These are phyloP conservation scores for Colletotrichum plurivorum DNA, from an alignment of 2,329 filamentous ascomycete species.

Conservation along the genomic window DNA sequence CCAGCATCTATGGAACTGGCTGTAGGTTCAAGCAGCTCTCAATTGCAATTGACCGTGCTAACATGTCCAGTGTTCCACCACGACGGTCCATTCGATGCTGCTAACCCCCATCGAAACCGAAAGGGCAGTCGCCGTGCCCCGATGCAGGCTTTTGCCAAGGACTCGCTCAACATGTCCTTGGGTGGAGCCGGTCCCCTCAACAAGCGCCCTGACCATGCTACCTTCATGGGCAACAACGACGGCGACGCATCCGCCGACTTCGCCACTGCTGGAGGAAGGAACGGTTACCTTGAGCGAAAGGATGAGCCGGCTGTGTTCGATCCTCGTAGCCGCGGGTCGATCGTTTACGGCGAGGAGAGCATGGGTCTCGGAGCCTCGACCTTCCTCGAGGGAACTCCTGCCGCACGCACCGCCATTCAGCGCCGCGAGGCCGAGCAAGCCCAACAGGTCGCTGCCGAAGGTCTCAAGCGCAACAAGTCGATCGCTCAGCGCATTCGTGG, in stretches of 20 bases:
- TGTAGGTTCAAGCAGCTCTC: conserved; percentile 67
- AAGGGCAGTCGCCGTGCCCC: conserved; percentile 86
- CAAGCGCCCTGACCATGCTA: conserved; percentile 83
- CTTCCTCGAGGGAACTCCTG: conserved; percentile 94
- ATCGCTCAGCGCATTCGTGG: conserved; percentile 91
- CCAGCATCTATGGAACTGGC: conserved; percentile 94
- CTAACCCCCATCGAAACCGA: conserved; percentile 93
- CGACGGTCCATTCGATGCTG: conserved; percentile 96
- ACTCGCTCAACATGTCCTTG: conserved; percentile 91
- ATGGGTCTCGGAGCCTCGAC: conserved; percentile 93
- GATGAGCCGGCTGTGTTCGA: conserved; percentile 73
- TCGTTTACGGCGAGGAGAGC: conserved; percentile 87
- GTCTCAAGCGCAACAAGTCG: conserved; percentile 92
- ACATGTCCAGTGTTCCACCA: conserved; percentile 86
- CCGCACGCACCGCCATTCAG: conserved; percentile 83
- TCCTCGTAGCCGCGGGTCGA: conserved; percentile 75
- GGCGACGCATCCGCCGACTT: conserved; percentile 93
- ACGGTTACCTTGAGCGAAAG: conserved; percentile 41
- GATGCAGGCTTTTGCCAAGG: conserved; percentile 96
- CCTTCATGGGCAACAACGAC: conserved; percentile 85
- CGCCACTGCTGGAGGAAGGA: conserved; percentile 54
- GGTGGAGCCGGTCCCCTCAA: conserved; percentile 91
- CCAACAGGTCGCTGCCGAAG: conserved; percentile 66
- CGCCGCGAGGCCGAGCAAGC: conserved; percentile 79
- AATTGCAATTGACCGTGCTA: conserved; percentile 25